Conservation (phyloP, 2,329 filamentous ascomycete genomes). For the Colletotrichum plurivorum region DNA sequence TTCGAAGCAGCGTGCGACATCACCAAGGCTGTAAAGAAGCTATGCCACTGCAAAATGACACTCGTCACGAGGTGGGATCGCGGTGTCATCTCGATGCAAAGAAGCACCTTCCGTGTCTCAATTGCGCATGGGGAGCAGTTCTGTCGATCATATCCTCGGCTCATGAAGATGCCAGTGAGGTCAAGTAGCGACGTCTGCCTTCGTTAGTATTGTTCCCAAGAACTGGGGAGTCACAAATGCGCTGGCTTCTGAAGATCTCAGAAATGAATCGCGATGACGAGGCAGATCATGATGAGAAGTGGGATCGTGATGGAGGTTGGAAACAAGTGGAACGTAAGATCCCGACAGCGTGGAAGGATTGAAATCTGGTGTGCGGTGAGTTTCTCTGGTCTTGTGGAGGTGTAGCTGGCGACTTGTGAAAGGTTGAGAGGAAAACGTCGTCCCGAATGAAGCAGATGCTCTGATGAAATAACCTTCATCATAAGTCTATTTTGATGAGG, state of each 20-base stretch:
- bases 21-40: conserved; percentile 24
- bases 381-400: background rate
- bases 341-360: no score
- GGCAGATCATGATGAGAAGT: no score
- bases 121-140: background rate
- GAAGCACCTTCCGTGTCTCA: background rate
- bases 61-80: conserved; percentile 17
- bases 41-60: conserved; percentile 7
- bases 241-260: background rate
- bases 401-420: background rate
- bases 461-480: conserved; percentile 3
- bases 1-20: conserved; percentile 11
- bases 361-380: background rate
- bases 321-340: no score
- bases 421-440: background rate
- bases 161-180: background rate
- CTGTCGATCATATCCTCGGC: background rate
- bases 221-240: background rate
- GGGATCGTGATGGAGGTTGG: no score
- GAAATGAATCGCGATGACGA: background rate
- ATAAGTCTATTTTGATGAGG: background rate
- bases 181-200: background rate
- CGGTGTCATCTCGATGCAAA: conserved; percentile 4
- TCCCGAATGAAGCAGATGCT: background rate
- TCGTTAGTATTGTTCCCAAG: background rate